phyloP scores from a whole-genome alignment of 2,329 filamentous ascomycete species.

The Xylariaceae sp. region DNA sequence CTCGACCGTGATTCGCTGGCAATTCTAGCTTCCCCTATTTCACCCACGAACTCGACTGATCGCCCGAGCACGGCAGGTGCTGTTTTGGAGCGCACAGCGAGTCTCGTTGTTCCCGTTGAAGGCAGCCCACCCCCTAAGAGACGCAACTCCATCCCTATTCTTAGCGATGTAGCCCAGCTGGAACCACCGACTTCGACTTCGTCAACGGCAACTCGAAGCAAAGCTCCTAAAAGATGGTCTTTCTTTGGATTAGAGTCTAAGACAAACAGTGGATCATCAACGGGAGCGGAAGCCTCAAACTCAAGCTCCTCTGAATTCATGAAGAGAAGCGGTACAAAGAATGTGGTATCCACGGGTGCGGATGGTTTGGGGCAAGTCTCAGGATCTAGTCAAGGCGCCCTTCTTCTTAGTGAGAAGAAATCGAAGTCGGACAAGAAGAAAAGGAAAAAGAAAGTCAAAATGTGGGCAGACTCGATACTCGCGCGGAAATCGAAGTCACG shows the following conservation, averaged over 20 bases:
- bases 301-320: slow-evolving; percentile 41
- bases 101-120: slow-evolving; percentile 32
- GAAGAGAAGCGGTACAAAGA: slow-evolving; percentile 26
- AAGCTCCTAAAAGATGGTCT: slow-evolving; percentile 54
- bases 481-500: slow-evolving; percentile 55
- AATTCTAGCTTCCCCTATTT: slow-evolving; percentile 37
- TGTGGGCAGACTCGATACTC: slow-evolving; percentile 64
- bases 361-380: slow-evolving; percentile 27
- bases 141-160: slow-evolving; percentile 55
- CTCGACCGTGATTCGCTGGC: slow-evolving; percentile 38
- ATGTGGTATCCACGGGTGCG: slow-evolving; percentile 35
- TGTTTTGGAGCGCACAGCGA: slow-evolving; percentile 52
- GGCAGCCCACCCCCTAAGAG: slow-evolving; percentile 40
- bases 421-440: slow-evolving; percentile 39
- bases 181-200: slow-evolving; percentile 30
- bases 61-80: slow-evolving; percentile 67
- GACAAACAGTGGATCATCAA: slow-evolving; percentile 41
- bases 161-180: slow-evolving; percentile 40
- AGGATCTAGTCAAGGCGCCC: slow-evolving; percentile 20
- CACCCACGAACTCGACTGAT: slow-evolving; percentile 42
- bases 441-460: slow-evolving; percentile 68
- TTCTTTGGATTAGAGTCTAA: slow-evolving; percentile 59
- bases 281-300: slow-evolving; percentile 43
- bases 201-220: slow-evolving; percentile 41
- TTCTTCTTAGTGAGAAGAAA: slow-evolving; percentile 27